These are phyloP conservation scores for Moesziomyces sp. DNA, from an alignment of 1,284 basidiomycete species.

Conservation along the genomic window DNA sequence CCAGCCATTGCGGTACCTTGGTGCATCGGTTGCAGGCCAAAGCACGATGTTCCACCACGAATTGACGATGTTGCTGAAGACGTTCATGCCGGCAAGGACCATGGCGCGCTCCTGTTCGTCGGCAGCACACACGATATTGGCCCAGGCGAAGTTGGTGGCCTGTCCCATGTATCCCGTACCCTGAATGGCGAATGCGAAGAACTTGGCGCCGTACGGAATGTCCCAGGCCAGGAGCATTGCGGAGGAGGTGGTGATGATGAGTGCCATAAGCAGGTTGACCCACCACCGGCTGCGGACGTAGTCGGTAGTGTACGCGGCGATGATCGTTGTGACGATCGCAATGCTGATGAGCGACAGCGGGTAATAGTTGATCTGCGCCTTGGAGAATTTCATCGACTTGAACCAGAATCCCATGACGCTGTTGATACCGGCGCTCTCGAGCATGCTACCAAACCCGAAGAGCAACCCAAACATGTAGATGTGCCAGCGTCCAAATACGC, in stretches of 20 bases:
- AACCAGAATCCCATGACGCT: conserved; percentile 82
- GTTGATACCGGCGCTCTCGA: conserved; percentile 78
- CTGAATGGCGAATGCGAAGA: conserved; percentile 57
- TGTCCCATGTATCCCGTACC: conserved; percentile 61
- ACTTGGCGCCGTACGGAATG: conserved; percentile 52
- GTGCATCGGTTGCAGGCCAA: conserved; percentile 57
- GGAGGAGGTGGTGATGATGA: conserved; percentile 34
- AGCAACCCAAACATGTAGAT: conserved; percentile 61
- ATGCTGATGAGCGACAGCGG: conserved; percentile 43
- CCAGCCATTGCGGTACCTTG: conserved; percentile 54
- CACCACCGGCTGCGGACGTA: conserved; percentile 31
- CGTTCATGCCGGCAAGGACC: conserved; percentile 55
- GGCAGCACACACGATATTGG: conserved; percentile 51
- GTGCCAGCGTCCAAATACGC: conserved; percentile 76
- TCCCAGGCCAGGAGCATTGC: conserved; percentile 50
- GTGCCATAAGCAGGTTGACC: conserved; percentile 49
- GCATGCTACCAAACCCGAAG: conserved; percentile 75
- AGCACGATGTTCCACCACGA: conserved; percentile 60
- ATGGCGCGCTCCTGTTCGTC: conserved; percentile 63
- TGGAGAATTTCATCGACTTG: conserved; percentile 69
- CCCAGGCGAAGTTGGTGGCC: conserved; percentile 66
- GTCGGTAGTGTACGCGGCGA: conserved; percentile 44
- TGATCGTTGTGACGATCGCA: conserved; percentile 45
- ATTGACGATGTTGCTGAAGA: conserved; percentile 48
- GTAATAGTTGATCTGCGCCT: conserved; percentile 49